Evolutionary conservation across 2,329 filamentous ascomycete genomes (phyloP), one percentile per base, ranked within the genome.

Genomic region (Teratosphaeria zuluensis): DNA sequence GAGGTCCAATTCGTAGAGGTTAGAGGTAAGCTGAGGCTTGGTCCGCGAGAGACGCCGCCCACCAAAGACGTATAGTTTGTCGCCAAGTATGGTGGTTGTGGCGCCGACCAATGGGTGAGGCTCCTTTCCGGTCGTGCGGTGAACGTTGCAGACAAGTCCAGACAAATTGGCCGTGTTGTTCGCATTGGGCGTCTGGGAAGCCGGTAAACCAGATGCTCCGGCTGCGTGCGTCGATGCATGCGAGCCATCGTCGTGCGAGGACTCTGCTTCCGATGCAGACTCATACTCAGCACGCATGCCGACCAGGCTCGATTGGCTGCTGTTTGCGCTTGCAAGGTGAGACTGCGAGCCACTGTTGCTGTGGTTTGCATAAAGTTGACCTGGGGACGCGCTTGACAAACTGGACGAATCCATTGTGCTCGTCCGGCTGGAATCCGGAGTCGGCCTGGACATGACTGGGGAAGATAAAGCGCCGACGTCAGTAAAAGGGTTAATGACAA

Each of bases 51-150:
- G 76, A 65, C 95, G 85, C 56, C 92, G 83, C 7, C 94, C 94
- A 53, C 94, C 94, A 77, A 97, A 99, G 3, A 97, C 92, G 72
- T 96, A 99, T 24, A 99, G 80, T 73, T 95, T 96, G 74, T 99
- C 94, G 31, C 92, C 94, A 1, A 99, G 75, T 54, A 97, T 89
- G 0, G 94, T 97, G 0, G 94, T 97, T 0, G 94, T 96, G 4
- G 94, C 92, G 33, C 94, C 94, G 0, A 99, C 94, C 2, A 97
- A 78, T 2, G 94, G 89, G 68, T 89, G 90, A 2, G 94, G 94
- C 70, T 97, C 92, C 62, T 86, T 85, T 38, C 94, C 94, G 0
- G 92, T 97, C 1, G 94, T 97, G 63, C 92, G 78, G 65, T 86
- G 82, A 28, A 87, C 83, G 71, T 86, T 87, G 70, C 85, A 88